Evolutionary conservation across 495 filamentous ascomycete genomes (phyloP).

Genomic region (Aspergillus baeticus): DNA sequence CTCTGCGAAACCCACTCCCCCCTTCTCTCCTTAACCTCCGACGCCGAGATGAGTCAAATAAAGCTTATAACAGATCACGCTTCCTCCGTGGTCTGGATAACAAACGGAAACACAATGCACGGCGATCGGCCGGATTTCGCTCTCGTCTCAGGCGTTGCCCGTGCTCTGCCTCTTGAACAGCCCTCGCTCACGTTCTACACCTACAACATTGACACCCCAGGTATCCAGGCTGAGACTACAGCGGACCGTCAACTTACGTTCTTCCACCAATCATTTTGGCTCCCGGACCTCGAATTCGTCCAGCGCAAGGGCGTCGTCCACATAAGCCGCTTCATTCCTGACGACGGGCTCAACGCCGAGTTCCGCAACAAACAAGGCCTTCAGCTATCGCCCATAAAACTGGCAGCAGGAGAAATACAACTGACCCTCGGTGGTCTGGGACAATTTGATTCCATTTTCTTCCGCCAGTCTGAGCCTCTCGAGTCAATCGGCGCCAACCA

Average conservation of each 20-base stretch:
- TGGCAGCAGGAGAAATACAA: background rate
- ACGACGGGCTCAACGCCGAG: background rate
- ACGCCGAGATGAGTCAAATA: constrained; percentile 24
- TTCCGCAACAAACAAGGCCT: constrained; percentile 5
- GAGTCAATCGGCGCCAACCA: background rate
- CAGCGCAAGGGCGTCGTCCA: background rate
- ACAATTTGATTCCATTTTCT: constrained; percentile 1
- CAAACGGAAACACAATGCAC: constrained; percentile 21
- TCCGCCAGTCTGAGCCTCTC: background rate
- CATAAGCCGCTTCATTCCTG: constrained; percentile 1
- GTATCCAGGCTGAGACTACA: background rate
- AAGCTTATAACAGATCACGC: constrained; percentile 32
- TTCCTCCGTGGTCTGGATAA: constrained; percentile 31
- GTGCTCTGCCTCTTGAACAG: constrained; percentile 38
- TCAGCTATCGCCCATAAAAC: background rate
- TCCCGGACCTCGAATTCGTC: background rate
- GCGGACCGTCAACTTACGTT: background rate
- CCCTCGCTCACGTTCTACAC: constrained; percentile 31
- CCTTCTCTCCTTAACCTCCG: constrained; percentile 27
- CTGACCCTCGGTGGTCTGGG: background rate
- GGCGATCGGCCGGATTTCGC: constrained; percentile 29
- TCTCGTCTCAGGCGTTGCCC: constrained; percentile 29
- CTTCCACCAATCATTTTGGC: background rate
- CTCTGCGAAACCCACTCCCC: constrained; percentile 23
- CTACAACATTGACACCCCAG: constrained; percentile 24